phyloP scores from a whole-genome alignment of 148 eudicot species.

The Diospyros lotus region DNA sequence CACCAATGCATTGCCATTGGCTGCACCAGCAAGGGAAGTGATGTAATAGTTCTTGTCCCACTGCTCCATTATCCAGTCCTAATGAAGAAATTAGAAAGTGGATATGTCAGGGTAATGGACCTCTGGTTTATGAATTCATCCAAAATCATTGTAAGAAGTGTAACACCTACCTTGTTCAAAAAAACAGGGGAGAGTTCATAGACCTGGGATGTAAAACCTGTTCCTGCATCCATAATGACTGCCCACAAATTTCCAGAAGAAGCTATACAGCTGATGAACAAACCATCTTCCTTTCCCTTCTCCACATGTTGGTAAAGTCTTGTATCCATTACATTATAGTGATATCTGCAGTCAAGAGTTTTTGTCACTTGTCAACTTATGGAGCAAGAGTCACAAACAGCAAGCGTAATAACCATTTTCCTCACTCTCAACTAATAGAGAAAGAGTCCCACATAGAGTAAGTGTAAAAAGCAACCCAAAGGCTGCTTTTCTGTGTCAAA shows the following conservation, averaged over 20 bases:
- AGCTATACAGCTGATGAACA: conserved; percentile 39
- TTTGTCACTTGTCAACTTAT: not conserved
- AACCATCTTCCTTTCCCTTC: conserved; percentile 45
- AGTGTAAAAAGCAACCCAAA: not conserved
- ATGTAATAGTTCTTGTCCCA: conserved; percentile 43
- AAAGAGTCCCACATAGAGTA: not conserved
- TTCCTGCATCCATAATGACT: conserved; percentile 50
- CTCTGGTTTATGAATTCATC: not conserved
- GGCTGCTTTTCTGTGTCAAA: too few relatives aligned
- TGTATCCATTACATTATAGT: conserved; percentile 39
- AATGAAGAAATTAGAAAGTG: not conserved
- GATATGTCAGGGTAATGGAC: not conserved
- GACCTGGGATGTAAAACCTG: conserved; percentile 44
- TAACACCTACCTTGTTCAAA: conserved; percentile 35
- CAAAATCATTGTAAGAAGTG: not conserved
- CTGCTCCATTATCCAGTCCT: conserved; percentile 47
- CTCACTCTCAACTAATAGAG: too few relatives aligned
- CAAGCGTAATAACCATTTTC: too few relatives aligned
- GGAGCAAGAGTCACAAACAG: not conserved
- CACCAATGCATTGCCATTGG: conserved; percentile 36
- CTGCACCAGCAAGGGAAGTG: conserved; percentile 36
- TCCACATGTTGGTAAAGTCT: conserved; percentile 43
- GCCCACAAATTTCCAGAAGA: conserved; percentile 49
- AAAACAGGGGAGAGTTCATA: conserved; percentile 43
- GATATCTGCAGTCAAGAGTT: conserved; percentile 32